A percentile compares a stretch with the other conserved stretches of the same genome.
phyloP scores from a whole-genome alignment of 2,329 filamentous ascomycete species.

The Chlorencoelia australis region DNA sequence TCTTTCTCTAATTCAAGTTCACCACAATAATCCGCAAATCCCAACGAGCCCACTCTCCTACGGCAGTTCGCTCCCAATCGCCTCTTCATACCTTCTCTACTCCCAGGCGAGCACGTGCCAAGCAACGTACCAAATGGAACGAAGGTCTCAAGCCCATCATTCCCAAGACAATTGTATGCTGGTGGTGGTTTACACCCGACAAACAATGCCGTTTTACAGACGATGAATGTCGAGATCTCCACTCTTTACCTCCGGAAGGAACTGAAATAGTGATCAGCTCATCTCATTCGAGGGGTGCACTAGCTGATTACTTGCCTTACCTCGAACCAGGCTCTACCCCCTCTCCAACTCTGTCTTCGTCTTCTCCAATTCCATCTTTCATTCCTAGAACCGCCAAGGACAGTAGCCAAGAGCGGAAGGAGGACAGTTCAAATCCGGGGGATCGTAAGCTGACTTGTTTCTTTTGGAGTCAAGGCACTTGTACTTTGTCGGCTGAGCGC shows the following conservation, averaged over 20 bases:
- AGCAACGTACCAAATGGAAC: constrained; percentile 4
- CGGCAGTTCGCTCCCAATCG: not conserved
- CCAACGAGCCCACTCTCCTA: not conserved
- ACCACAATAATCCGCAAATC: not conserved
- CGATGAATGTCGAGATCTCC: constrained; percentile 21
- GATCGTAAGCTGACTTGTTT: too few relatives aligned
- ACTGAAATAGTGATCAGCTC: constrained; percentile 17
- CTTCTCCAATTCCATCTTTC: not conserved
- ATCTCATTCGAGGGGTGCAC: constrained; percentile 12
- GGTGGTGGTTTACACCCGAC: constrained; percentile 15
- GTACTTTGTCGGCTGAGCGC: not conserved
- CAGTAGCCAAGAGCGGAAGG: not conserved
- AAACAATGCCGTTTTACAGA: constrained; percentile 19
- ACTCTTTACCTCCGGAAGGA: constrained; percentile 8
- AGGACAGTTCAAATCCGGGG: constrained; percentile 5
- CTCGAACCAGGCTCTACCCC: too few relatives aligned
- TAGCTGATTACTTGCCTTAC: constrained; percentile 11
- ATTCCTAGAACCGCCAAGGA: not conserved
- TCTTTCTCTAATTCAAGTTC: not conserved
- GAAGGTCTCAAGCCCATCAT: constrained; percentile 4
- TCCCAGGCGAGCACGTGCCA: not conserved
- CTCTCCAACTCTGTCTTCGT: constrained; percentile 1
- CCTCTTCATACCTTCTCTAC: not conserved
- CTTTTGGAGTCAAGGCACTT: not conserved
- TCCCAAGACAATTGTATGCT: constrained; percentile 18